phyloP scores from a whole-genome alignment of 1,139 yeast species.

The Ashbya aceris region DNA sequence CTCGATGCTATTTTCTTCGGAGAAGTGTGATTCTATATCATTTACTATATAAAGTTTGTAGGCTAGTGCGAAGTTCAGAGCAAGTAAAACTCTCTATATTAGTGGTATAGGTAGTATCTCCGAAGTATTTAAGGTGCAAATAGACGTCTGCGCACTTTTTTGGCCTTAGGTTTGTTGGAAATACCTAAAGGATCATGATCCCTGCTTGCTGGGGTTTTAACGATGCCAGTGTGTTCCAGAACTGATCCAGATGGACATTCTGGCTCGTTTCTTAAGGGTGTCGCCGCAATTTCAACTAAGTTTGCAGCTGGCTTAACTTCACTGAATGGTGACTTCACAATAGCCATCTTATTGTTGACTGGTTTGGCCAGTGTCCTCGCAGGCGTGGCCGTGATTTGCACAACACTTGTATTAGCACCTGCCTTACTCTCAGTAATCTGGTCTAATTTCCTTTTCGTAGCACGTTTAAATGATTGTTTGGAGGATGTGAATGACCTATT shows the following conservation, averaged over 20 bases:
- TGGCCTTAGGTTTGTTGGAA: constrained; percentile 8
- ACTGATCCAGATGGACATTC: too few species aligned
- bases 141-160: constrained; percentile 29
- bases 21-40: constrained; percentile 31
- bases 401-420: constrained; percentile 2
- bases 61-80: not conserved
- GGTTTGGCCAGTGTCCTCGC: constrained; percentile 7
- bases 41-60: not conserved
- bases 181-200: too few species aligned
- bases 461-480: constrained; percentile 21
- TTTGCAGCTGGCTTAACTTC: not conserved
- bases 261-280: not conserved
- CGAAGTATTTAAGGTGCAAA: constrained; percentile 24
- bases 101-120: not conserved
- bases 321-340: constrained; percentile 22
- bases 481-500: not conserved
- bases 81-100: too few species aligned
- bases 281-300: not conserved
- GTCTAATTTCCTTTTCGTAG: constrained; percentile 19
- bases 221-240: too few species aligned
- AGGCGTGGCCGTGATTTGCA: constrained; percentile 28
- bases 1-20: constrained; percentile 74
- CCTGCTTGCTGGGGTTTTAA: too few species aligned
- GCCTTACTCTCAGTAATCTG: not conserved
- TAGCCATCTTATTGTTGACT: constrained; percentile 8